Conservation (phyloP, 208 protist genomes). For the Phytomonas sp. region DNA sequence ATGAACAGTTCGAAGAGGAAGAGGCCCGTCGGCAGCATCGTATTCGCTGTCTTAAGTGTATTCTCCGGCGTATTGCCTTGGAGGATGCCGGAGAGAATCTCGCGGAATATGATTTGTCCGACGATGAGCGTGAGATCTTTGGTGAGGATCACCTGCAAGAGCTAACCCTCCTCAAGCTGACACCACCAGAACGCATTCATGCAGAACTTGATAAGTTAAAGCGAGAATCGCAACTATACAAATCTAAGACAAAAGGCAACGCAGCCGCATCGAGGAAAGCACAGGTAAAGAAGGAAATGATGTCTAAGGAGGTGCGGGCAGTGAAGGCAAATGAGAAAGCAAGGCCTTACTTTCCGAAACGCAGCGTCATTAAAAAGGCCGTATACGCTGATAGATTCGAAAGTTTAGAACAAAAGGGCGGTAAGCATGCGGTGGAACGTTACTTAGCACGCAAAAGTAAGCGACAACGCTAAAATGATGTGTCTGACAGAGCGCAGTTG, state of each 20-base stretch:
- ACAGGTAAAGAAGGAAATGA: constrained; percentile 34
- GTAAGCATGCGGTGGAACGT: constrained; percentile 71
- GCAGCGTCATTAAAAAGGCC: constrained; percentile 58
- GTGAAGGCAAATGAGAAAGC: constrained; percentile 67
- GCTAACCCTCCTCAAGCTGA: constrained; percentile 40
- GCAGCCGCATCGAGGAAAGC: constrained; percentile 30
- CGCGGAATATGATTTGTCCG: constrained; percentile 78
- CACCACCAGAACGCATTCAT: constrained; percentile 36
- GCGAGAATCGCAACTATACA: constrained; percentile 60
- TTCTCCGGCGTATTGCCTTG: constrained; percentile 57
- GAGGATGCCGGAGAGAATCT: constrained; percentile 60
- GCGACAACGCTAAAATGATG: constrained; percentile 6
- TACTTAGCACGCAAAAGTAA: constrained; percentile 59
- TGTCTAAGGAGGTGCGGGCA: constrained; percentile 62
- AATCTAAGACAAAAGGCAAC: constrained; percentile 28
- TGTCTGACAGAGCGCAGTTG: background rate
- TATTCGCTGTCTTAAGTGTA: constrained; percentile 57
- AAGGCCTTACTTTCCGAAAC: constrained; percentile 75
- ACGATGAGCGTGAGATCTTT: constrained; percentile 68
- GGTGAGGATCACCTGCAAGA: constrained; percentile 62
- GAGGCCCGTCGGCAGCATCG: constrained; percentile 50
- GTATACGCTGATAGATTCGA: constrained; percentile 68
- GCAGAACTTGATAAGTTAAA: constrained; percentile 57
- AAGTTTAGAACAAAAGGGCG: constrained; percentile 54
- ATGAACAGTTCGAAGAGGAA: constrained; percentile 61